Evolutionary conservation across 108 stramenopile species (phyloP), one percentile per base, ranked within the genome.

Genomic region (Tribonema minus): DNA sequence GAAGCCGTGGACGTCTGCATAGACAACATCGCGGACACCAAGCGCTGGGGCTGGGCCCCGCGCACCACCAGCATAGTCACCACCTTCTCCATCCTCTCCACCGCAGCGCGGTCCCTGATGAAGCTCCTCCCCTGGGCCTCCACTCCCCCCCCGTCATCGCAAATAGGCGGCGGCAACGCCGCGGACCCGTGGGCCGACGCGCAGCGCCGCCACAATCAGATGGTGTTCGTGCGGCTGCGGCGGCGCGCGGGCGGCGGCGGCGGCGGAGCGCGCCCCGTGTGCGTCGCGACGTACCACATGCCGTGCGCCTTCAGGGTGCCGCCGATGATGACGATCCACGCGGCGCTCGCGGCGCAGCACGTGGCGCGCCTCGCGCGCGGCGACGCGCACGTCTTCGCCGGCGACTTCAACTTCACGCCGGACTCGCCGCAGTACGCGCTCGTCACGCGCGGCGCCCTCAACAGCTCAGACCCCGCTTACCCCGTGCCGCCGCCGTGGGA

Each of bases 271-370:
- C 23, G 59, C 5, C 59, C 59, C 3, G 39, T 71, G 36, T 71
- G 70, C 70, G 77, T 98, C 37, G 90, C 88, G 9, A 95, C 90
- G 41, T 98, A 98, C 79, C 97, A 98, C 89, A 98, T 98, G 97
- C 97, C 97, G 12, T 98, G 97, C 82, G 89, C 92, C 0, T 98
- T 91, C 72, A 85, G 59, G 61, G 74, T 46, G 84, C 89, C 26
- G 41, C 76, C 30, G 6, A 79, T 85, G 2, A 85, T 85, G 84
- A 70, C 68, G 9, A 71, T 79, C 29, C 84, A 85, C 77, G 66
- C 79, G 0, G 69, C 83, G 15, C 61, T 85, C 33, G 59, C 69
- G 2, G 83, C 79, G 20, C 76, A 81, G 64, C 82, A 80, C 37
- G 7, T 84, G 28, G 36, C 76, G 33, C 20, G 32, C 3, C 61